phyloP scores from a whole-genome alignment of 805 yeast genomes.

The Ogataea ramenticola region DNA sequence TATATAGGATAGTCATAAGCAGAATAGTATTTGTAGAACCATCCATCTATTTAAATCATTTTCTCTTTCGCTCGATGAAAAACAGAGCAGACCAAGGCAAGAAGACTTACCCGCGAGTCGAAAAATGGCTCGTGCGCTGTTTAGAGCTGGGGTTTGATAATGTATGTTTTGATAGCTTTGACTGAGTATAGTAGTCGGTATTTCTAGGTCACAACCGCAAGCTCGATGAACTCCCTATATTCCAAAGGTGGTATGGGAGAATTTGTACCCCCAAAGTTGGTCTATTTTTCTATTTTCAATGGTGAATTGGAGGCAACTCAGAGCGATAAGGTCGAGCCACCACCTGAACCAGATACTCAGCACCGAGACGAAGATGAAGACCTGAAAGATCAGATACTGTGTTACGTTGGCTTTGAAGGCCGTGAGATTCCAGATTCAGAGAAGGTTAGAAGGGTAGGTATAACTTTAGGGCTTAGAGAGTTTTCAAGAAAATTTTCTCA shows the following conservation, averaged over 20 bases:
- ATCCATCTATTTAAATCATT: no score
- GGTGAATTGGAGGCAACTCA: slow-evolving; percentile 2
- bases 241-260: neutral
- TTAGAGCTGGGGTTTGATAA: neutral
- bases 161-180: no score
- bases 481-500: slow-evolving; percentile 17
- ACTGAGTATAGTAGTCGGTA: neutral
- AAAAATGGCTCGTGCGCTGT: neutral
- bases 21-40: no score
- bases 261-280: slow-evolving; percentile 9
- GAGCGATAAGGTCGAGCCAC: neutral
- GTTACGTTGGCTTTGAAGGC: slow-evolving; percentile 15
- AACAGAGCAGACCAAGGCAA: no score
- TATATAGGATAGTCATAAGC: no score
- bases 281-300: slow-evolving; percentile 17
- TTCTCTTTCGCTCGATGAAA: neutral
- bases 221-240: neutral
- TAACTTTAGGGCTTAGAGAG: slow-evolving; percentile 20
- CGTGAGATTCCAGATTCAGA: slow-evolving; percentile 13
- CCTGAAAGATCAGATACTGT: slow-evolving; percentile 15
- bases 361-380: slow-evolving; percentile 2
- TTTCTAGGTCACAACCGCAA: neutral
- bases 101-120: neutral
- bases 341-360: no score
- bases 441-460: slow-evolving; percentile 17